Percentiles rank a stretch among this genome's conserved stretches.
These are phyloP conservation scores for Exophiala dermatitidis DNA, from an alignment of 2,329 filamentous ascomycete genomes.

Conservation along the genomic window DNA sequence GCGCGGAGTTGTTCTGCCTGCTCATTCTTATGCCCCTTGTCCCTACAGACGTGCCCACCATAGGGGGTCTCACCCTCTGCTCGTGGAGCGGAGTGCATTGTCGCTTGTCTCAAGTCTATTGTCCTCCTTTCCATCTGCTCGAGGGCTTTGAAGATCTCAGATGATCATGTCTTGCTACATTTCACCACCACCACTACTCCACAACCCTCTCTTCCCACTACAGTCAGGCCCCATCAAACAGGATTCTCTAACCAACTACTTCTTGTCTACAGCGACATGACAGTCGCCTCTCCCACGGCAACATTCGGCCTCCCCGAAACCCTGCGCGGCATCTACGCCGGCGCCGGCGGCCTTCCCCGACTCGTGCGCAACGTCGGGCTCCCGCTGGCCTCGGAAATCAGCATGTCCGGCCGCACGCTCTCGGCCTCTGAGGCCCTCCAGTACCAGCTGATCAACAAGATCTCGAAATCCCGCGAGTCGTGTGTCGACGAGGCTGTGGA, in stretches of 20 bases:
- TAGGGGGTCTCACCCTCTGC: no score
- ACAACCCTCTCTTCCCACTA: no score
- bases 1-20: no score
- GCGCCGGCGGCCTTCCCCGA: slow-evolving; percentile 63
- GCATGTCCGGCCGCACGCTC: slow-evolving; percentile 56
- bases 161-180: no score
- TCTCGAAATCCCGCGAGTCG: slow-evolving; percentile 25
- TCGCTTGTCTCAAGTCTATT: no score
- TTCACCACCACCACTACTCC: no score
- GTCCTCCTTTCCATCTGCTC: no score
- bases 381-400: slow-evolving; percentile 65
- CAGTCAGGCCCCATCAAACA: not conserved
- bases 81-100: no score
- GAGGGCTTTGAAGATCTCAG: no score
- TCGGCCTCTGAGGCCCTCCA: slow-evolving; percentile 51
- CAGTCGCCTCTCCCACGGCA: slow-evolving; percentile 53
- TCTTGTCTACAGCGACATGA: slow-evolving; percentile 47
- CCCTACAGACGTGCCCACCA: no score
- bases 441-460: slow-evolving; percentile 60
- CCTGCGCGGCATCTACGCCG: slow-evolving; percentile 60
- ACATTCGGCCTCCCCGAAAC: slow-evolving; percentile 66
- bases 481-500: slow-evolving; percentile 23
- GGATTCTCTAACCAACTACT: not conserved
- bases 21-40: no score
- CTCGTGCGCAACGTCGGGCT: slow-evolving; percentile 59